A percentile compares a stretch with the other conserved stretches of the same genome.
phyloP scores from a whole-genome alignment of 2,329 filamentous ascomycete genomes.

The Clarireedia homoeocarpa region DNA sequence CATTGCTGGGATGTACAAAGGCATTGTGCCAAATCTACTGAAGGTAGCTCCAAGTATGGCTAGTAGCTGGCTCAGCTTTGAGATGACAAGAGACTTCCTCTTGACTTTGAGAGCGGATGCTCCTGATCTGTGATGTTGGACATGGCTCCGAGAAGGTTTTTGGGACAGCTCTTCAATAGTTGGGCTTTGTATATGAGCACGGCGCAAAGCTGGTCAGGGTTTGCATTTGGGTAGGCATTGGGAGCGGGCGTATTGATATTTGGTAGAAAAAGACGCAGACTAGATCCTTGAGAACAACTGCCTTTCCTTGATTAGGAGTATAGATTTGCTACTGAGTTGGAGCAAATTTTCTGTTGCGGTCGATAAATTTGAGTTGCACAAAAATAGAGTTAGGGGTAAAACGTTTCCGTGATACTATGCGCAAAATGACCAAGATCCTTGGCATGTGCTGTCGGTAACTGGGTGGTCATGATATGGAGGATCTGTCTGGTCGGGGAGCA shows the following conservation, averaged over 20 bases:
- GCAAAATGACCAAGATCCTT: no score
- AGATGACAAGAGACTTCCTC: conserved; percentile 83
- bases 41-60: conserved; percentile 99
- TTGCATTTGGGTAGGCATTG: conserved; percentile 24
- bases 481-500: background rate
- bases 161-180: conserved; percentile 9
- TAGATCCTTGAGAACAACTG: conserved; percentile 8
- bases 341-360: background rate
- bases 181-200: conserved; percentile 26
- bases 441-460: no score
- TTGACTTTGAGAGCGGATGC: conserved; percentile 47
- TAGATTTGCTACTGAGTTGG: conserved; percentile 10
- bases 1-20: conserved; percentile 82
- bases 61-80: conserved; percentile 95
- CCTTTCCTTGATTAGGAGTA: conserved; percentile 12
- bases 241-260: conserved; percentile 23
- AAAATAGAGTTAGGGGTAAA: no score
- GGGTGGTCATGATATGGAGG: no score
- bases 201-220: conserved; percentile 12
- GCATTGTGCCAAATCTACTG: conserved; percentile 86
- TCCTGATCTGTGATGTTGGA: conserved; percentile 14
- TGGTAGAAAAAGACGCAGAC: conserved; percentile 25
- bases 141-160: conserved; percentile 1
- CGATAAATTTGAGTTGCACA: background rate
- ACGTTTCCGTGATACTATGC: no score